Conservation (phyloP, 768 basidiomycete genomes). For the Leccinum subtestaceum region DNA sequence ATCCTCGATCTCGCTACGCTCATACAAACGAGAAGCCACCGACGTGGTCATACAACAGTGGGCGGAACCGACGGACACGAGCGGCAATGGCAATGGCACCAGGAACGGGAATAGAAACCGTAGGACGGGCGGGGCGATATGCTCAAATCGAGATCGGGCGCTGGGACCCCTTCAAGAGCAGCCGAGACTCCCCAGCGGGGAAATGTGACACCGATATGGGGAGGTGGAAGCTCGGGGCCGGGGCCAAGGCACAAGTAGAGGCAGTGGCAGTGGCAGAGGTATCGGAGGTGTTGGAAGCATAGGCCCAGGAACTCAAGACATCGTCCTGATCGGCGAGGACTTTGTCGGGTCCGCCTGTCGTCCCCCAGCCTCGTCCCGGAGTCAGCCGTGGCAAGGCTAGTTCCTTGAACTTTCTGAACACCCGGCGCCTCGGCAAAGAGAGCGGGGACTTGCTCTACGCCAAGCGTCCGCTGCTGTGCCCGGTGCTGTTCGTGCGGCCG, state of each 20-base stretch:
- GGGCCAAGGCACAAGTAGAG: constrained; percentile 12
- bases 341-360: not conserved
- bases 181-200: constrained; percentile 12
- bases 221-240: constrained; percentile 16
- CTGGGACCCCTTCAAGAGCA: constrained; percentile 17
- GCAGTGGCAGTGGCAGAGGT: not conserved
- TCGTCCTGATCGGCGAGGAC: not conserved
- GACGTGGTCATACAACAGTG: constrained; percentile 28
- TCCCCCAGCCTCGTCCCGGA: not conserved
- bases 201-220: constrained; percentile 9
- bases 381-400: not conserved
- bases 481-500: constrained; percentile 67
- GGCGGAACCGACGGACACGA: constrained; percentile 2
- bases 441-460: constrained; percentile 50
- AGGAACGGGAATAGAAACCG: constrained; percentile 2
- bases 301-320: not conserved
- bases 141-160: constrained; percentile 10
- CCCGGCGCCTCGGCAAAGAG: constrained; percentile 24
- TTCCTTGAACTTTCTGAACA: not conserved
- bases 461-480: constrained; percentile 62
- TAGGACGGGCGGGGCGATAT: constrained; percentile 5
- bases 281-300: not conserved
- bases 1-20: constrained; percentile 18
- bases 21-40: constrained; percentile 15
- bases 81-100: not conserved